A percentile compares a stretch with the other conserved stretches of the same genome.
Evolutionary conservation across 768 basidiomycete species (phyloP).

Genomic region (Suillus plorans): DNA sequence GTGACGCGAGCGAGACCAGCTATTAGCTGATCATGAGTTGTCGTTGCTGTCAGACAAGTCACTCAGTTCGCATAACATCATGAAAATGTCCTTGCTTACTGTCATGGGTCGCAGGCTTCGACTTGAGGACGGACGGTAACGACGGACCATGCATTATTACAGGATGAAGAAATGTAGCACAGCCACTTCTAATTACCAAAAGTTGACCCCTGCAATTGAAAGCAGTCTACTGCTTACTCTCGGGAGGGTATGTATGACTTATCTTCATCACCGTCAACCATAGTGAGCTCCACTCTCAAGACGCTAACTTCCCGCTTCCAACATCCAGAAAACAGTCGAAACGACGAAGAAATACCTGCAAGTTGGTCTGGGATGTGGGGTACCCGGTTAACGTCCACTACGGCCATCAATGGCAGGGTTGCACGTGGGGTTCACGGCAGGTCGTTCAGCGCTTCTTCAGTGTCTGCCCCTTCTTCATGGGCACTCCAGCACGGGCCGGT

Average conservation of each 20-base stretch:
- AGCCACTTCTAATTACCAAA: background rate
- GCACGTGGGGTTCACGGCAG: conserved; percentile 7
- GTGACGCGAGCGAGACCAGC: conserved; percentile 61
- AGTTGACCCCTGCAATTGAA: background rate
- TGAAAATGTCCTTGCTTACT: conserved; percentile 15
- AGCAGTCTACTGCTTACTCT: background rate
- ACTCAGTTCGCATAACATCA: background rate
- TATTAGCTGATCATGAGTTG: conserved; percentile 54
- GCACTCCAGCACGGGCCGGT: conserved; percentile 1
- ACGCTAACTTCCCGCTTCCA: background rate
- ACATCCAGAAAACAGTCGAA: background rate
- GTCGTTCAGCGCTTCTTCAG: conserved; percentile 5
- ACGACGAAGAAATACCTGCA: background rate
- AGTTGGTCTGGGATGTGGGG: conserved; percentile 3
- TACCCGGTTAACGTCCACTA: background rate
- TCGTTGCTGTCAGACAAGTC: conserved; percentile 38
- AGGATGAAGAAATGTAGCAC: background rate
- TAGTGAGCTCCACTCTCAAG: background rate
- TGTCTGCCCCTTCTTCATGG: background rate
- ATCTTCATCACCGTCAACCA: background rate
- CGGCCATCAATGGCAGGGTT: background rate
- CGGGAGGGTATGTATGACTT: background rate
- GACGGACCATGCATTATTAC: conserved; percentile 28
- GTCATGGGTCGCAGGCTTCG: conserved; percentile 32
- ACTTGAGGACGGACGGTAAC: conserved; percentile 34